Percentiles rank a stretch among this genome's conserved stretches.
These are phyloP conservation scores for Kwoniella mangroviensis DNA, from an alignment of 768 basidiomycete species.

Conservation along the genomic window DNA sequence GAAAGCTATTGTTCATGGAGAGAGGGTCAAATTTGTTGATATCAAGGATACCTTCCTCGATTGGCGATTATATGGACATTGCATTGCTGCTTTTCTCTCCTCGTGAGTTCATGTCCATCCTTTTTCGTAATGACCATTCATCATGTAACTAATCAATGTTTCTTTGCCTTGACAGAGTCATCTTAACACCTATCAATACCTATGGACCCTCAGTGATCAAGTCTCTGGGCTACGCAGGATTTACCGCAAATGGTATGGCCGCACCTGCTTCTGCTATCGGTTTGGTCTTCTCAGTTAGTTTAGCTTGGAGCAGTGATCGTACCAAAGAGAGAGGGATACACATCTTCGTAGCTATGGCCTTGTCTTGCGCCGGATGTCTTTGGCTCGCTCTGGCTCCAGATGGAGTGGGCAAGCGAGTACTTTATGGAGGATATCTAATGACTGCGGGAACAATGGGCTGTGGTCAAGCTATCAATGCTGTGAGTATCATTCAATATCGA, in stretches of 20 bases:
- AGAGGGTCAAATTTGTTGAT: conserved; percentile 11
- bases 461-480: conserved; percentile 35
- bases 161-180: conserved; percentile 13
- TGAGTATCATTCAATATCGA: conserved; percentile 10
- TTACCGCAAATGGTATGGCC: conserved; percentile 31
- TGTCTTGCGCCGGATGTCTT: conserved; percentile 26
- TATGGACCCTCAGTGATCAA: conserved; percentile 31
- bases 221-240: conserved; percentile 27
- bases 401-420: conserved; percentile 21
- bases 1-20: conserved; percentile 9
- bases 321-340: conserved; percentile 24
- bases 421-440: conserved; percentile 33
- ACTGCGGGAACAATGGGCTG: conserved; percentile 31
- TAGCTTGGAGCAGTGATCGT: conserved; percentile 23
- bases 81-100: conserved; percentile 26
- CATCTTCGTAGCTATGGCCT: conserved; percentile 24
- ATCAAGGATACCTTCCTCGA: conserved; percentile 26
- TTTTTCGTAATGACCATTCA: not conserved
- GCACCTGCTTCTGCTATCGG: conserved; percentile 31
- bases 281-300: conserved; percentile 26
- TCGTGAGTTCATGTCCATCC: conserved; percentile 21
- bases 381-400: conserved; percentile 29
- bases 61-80: conserved; percentile 29
- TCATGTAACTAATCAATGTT: not conserved
- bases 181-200: conserved; percentile 31